phyloP scores from a whole-genome alignment of 148 eudicot species.

The Vaccinium myrtillus region DNA sequence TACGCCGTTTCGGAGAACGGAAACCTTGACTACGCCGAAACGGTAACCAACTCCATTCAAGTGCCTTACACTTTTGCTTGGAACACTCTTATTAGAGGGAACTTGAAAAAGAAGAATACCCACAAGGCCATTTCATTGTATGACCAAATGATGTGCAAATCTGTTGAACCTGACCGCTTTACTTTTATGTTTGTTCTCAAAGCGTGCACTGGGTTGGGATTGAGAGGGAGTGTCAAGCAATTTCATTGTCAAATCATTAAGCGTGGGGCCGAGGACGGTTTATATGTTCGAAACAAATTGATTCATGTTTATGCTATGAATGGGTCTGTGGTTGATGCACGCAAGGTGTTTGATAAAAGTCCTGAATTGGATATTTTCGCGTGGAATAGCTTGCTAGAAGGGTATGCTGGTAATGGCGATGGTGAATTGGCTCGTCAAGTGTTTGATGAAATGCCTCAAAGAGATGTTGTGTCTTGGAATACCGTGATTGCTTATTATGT shows the following conservation, averaged over 20 bases:
- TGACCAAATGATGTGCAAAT: slow-evolving; percentile 16
- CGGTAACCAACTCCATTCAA: slow-evolving; percentile 14
- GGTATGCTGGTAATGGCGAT: slow-evolving; percentile 10
- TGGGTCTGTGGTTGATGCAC: slow-evolving; percentile 21
- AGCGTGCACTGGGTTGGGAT: slow-evolving; percentile 14
- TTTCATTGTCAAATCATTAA: slow-evolving; percentile 21
- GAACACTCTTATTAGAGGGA: slow-evolving; percentile 21
- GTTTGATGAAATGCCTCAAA: slow-evolving; percentile 15
- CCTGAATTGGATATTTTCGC: slow-evolving; percentile 15
- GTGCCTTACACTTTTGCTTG: slow-evolving; percentile 19
- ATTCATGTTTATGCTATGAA: slow-evolving; percentile 11
- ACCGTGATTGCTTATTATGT: slow-evolving; percentile 20
- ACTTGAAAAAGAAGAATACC: slow-evolving; percentile 14
- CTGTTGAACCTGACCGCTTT: slow-evolving; percentile 11
- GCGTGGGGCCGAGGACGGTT: not conserved
- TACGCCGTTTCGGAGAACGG: slow-evolving; percentile 12
- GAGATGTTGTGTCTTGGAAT: slow-evolving; percentile 27
- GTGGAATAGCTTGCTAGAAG: slow-evolving; percentile 26
- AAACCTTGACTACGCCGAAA: slow-evolving; percentile 16
- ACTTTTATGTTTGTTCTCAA: slow-evolving; percentile 22
- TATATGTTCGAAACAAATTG: slow-evolving; percentile 16
- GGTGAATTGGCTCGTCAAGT: not conserved
- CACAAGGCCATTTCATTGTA: slow-evolving; percentile 13
- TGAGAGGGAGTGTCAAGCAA: slow-evolving; percentile 8
- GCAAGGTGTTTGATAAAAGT: slow-evolving; percentile 22